Evolutionary conservation across 2,329 filamentous ascomycete genomes (phyloP).

Genomic region (Teratosphaeria destructans): DNA sequence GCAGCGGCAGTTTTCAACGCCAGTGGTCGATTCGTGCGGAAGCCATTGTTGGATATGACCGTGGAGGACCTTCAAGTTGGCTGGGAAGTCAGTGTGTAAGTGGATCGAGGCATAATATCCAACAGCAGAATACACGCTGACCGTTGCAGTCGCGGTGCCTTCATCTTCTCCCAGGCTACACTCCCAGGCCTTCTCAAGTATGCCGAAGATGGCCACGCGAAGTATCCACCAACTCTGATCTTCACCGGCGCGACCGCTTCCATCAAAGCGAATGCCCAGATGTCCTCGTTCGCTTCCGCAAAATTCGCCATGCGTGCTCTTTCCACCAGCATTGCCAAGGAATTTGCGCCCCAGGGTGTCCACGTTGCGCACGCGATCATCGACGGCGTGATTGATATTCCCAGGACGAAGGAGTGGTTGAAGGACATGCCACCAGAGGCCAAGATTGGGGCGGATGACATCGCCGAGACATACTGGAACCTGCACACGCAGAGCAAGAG

Average conservation of each 20-base stretch:
- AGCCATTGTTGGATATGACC: constrained; percentile 51
- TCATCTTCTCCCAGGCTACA: constrained; percentile 61
- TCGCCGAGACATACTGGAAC: constrained; percentile 79
- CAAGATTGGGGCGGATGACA: constrained; percentile 71
- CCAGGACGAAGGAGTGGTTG: constrained; percentile 52
- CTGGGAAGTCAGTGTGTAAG: constrained; percentile 42
- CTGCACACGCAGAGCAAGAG: constrained; percentile 71
- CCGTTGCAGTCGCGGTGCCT: constrained; percentile 51
- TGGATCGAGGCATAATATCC: neutral
- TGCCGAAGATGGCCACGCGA: constrained; percentile 35
- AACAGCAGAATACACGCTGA: neutral
- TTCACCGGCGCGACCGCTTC: constrained; percentile 82
- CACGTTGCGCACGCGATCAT: constrained; percentile 69
- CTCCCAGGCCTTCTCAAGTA: constrained; percentile 61
- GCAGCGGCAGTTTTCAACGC: constrained; percentile 63
- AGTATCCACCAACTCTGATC: constrained; percentile 66
- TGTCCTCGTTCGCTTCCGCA: constrained; percentile 62
- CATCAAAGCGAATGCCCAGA: constrained; percentile 58
- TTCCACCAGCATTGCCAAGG: constrained; percentile 63
- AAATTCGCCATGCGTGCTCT: constrained; percentile 73
- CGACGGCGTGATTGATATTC: constrained; percentile 77
- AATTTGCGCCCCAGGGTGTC: constrained; percentile 75
- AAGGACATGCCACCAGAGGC: constrained; percentile 48
- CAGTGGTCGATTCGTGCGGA: constrained; percentile 46
- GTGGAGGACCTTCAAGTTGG: constrained; percentile 46